Base-by-base conservation (phyloP, 768 basidiomycete species). In the Panaeolus papilionaceus region DNA sequence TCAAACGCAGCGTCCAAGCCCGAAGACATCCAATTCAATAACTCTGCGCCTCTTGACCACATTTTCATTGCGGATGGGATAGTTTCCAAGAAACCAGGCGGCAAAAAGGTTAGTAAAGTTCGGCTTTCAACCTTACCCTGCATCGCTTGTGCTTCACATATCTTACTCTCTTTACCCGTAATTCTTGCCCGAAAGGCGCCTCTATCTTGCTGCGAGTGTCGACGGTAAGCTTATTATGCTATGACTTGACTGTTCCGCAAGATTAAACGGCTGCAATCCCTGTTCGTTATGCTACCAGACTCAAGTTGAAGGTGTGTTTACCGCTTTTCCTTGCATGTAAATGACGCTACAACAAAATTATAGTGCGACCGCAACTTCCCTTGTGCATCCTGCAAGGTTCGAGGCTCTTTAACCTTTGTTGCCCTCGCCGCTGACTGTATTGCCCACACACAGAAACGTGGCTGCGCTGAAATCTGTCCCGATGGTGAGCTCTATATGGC, bases 391-490 rank as follows among this genome's bases (percentile, higher is more conserved):
- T 82, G 79, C 77, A 82, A 81, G 71, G 78, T 77, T 64, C 40
- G 75, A 49, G 26, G 7, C 54, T 54, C 44, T 47, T 42, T 18
- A 37, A 37, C 54, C 16, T 58, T 58, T 33, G 33, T 58, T 10
- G 28, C 33, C 11, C 54, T 58, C 54, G 14, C 28, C 33, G 54
- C 28, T 58, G 28, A 58, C 20, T 28, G 14, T 58, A 33, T 37
- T 68, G 63, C 20, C 62, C 67, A 20, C 78, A 74, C 72, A 74
- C 67, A 87, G 72, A 88, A 89, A 81, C 84, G 88, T 42, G 88
- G 90, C 1, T 89, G 88, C 67, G 85, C 88, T 16, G 87, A 89
- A 72, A 89, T 89, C 70, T 89, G 88, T 72, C 88, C 88, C 23
- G 86, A 88, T 72, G 88, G 88, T 87, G 64, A n/a, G 79, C 69